phyloP scores from a whole-genome alignment of 495 filamentous ascomycete genomes.

The Aspergillus kassunensis region DNA sequence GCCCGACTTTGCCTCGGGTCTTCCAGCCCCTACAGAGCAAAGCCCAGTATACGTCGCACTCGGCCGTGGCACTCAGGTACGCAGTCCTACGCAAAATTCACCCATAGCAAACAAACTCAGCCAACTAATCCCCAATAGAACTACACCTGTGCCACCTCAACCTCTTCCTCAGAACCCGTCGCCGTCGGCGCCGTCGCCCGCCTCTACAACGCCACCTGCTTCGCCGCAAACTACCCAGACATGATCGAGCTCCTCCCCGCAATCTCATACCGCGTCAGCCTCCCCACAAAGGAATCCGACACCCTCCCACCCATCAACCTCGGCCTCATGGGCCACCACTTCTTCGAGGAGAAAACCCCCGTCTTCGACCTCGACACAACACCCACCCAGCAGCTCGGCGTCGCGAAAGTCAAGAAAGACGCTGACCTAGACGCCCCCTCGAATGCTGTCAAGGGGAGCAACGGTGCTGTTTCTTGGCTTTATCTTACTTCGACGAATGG shows the following conservation, averaged over 20 bases:
- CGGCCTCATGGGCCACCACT: constrained; percentile 73
- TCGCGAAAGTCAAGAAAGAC: constrained; percentile 58
- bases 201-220: constrained; percentile 85
- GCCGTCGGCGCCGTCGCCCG: constrained; percentile 72
- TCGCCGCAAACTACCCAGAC: constrained; percentile 61
- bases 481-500: constrained; percentile 48
- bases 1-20: constrained; percentile 38
- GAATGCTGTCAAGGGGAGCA: constrained; percentile 48
- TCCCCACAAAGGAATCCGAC: constrained; percentile 32
- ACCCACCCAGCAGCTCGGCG: constrained; percentile 48
- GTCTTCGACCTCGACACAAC: constrained; percentile 74
- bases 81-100: constrained; percentile 1
- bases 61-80: constrained; percentile 71
- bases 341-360: constrained; percentile 61
- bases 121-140: constrained; percentile 52
- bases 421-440: constrained; percentile 54
- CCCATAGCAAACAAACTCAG: background rate
- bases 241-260: constrained; percentile 51
- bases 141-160: constrained; percentile 72
- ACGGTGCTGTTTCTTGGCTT: constrained; percentile 60
- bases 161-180: constrained; percentile 54
- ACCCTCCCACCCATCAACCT: constrained; percentile 49
- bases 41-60: constrained; percentile 71
- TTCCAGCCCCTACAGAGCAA: constrained; percentile 58
- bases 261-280: constrained; percentile 34